phyloP scores from a whole-genome alignment of 2,329 filamentous ascomycete genomes.

The Sarocladium kiliense region DNA sequence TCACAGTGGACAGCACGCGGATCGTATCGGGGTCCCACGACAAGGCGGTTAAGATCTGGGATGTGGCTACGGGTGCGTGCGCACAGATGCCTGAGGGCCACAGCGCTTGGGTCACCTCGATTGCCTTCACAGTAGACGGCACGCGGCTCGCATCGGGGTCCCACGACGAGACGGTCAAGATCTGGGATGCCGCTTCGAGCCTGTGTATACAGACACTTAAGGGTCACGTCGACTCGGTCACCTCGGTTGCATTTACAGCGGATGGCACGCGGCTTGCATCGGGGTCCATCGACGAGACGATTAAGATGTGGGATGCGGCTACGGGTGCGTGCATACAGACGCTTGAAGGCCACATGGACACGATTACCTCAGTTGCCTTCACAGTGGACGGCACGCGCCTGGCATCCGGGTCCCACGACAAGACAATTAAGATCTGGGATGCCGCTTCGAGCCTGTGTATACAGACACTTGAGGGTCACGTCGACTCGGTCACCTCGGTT shows the following conservation, averaged over 20 bases:
- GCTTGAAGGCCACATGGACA: not conserved
- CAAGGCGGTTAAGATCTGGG: not conserved
- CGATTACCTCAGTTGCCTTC: not conserved
- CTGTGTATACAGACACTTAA: not conserved
- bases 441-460: not conserved
- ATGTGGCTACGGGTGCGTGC: not conserved
- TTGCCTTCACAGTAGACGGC: not conserved
- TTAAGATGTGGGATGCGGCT: constrained; percentile 8
- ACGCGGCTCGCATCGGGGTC: constrained; percentile 7
- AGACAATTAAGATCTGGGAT: constrained; percentile 12
- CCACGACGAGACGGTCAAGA: not conserved
- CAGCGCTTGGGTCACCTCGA: not conserved
- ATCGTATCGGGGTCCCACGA: not conserved
- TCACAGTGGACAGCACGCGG: not conserved
- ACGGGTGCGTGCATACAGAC: not conserved
- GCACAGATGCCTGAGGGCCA: not conserved
- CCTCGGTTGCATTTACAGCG: constrained; percentile 3
- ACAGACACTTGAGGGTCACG: constrained; percentile 14
- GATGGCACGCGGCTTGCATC: not conserved
- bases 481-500: constrained; percentile 5
- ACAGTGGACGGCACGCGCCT: constrained; percentile 1
- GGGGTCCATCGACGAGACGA: not conserved
- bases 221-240: constrained; percentile 6
- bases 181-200: constrained; percentile 10
- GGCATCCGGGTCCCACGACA: constrained; percentile 3